phyloP scores from a whole-genome alignment of 108 stramenopile genomes.

The Nitzschia inconspicua region DNA sequence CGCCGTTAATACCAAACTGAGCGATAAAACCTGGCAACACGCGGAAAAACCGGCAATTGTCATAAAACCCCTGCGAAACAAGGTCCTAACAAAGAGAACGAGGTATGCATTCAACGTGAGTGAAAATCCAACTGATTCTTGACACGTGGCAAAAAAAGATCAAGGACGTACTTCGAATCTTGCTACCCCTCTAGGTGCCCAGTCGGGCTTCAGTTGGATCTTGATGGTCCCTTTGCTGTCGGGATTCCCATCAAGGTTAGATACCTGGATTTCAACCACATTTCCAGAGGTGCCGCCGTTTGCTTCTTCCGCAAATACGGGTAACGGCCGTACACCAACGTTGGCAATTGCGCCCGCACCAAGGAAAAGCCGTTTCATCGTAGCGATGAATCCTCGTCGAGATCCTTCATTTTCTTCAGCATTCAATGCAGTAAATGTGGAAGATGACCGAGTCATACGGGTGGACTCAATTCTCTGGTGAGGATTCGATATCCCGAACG shows the following conservation, averaged over 20 bases:
- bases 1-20: slow-evolving; percentile 90
- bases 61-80: slow-evolving; percentile 52
- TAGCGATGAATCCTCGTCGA: slow-evolving; percentile 6
- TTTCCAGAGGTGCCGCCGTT: slow-evolving; percentile 3
- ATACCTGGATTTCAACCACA: slow-evolving; percentile 62
- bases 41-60: slow-evolving; percentile 81
- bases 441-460: not conserved
- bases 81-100: slow-evolving; percentile 31
- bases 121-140: too few relatives aligned
- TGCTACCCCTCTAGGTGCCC: slow-evolving; percentile 76
- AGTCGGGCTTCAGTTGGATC: slow-evolving; percentile 65
- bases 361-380: not conserved
- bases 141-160: not conserved
- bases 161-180: slow-evolving; percentile 52
- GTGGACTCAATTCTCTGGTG: too few relatives aligned
- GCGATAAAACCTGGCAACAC: slow-evolving; percentile 89
- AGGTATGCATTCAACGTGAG: too few relatives aligned
- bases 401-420: too few relatives aligned
- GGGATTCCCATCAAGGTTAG: slow-evolving; percentile 62
- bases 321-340: not conserved
- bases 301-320: slow-evolving; percentile 15
- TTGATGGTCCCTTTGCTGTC: slow-evolving; percentile 64
- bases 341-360: not conserved
- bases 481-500: too few relatives aligned
- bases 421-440: not conserved